Percentiles rank a stretch among this genome's conserved stretches.
phyloP scores from a whole-genome alignment of 257 asterid genomes.

The Thymus quinquecostatus region DNA sequence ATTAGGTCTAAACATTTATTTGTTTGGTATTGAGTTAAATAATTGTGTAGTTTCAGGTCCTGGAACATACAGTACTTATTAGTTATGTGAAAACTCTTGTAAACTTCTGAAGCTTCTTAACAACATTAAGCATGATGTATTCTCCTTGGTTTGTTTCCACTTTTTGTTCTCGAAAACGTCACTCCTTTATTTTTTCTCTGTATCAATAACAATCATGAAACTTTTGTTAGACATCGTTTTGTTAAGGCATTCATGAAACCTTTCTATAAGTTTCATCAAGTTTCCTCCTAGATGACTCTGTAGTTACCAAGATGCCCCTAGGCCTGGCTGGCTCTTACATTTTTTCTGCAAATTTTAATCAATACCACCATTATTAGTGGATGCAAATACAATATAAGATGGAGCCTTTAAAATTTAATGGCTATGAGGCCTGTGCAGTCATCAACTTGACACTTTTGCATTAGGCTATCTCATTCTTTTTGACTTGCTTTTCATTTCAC shows the following conservation, averaged over 20 bases:
- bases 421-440: constrained; percentile 8
- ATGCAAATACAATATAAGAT: neutral
- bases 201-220: neutral
- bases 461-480: neutral
- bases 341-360: constrained; percentile 2
- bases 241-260: neutral
- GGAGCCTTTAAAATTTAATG: constrained; percentile 6
- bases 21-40: neutral
- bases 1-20: neutral
- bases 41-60: constrained; percentile 16
- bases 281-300: constrained; percentile 15
- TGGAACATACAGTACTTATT: constrained; percentile 14
- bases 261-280: constrained; percentile 15
- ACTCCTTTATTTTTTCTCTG: neutral
- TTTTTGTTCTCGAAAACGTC: neutral
- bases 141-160: neutral
- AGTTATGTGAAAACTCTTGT: constrained; percentile 17
- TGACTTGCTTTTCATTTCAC: constrained; percentile 22
- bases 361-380: neutral
- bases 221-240: neutral
- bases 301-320: constrained; percentile 11
- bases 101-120: constrained; percentile 1
- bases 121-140: constrained; percentile 1
- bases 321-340: constrained; percentile 9
- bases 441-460: neutral